These are phyloP conservation scores for Xylaria cubensis DNA, from an alignment of 495 filamentous ascomycete species.

Conservation along the genomic window DNA sequence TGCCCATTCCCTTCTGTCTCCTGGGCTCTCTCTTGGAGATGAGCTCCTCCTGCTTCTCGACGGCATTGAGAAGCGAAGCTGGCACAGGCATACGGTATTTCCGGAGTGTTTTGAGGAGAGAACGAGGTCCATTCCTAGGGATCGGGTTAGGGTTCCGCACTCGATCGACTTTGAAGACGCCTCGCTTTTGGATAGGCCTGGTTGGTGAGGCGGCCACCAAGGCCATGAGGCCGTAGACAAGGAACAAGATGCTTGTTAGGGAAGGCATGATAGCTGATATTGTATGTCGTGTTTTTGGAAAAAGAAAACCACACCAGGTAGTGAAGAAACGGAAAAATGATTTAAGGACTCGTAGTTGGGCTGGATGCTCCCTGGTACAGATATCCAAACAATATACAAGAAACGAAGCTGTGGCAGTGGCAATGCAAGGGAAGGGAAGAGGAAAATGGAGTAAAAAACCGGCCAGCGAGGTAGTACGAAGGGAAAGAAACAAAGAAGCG, in stretches of 20 bases:
- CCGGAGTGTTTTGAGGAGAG: slow-evolving; percentile 66
- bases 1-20: slow-evolving; percentile 31
- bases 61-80: slow-evolving; percentile 45
- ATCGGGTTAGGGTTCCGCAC: slow-evolving; percentile 59
- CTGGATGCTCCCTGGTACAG: not conserved
- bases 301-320: slow-evolving; percentile 18
- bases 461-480: slow-evolving; percentile 35
- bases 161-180: slow-evolving; percentile 66
- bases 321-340: slow-evolving; percentile 4
- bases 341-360: not conserved
- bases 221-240: slow-evolving; percentile 44
- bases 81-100: slow-evolving; percentile 66
- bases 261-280: slow-evolving; percentile 43
- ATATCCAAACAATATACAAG: slow-evolving; percentile 15
- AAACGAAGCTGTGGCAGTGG: slow-evolving; percentile 22
- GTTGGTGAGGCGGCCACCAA: slow-evolving; percentile 50
- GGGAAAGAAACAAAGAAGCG: slow-evolving; percentile 30
- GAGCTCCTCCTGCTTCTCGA: slow-evolving; percentile 41
- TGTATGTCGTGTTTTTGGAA: not conserved
- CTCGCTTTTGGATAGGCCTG: slow-evolving; percentile 44
- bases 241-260: slow-evolving; percentile 42
- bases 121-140: slow-evolving; percentile 59
- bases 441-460: slow-evolving; percentile 24
- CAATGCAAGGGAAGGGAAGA: slow-evolving; percentile 36
- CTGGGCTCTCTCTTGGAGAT: slow-evolving; percentile 36